Base-by-base conservation (phyloP, 225 moss, liverwort and hornwort genomes). In the Antitrichia curtipendula region DNA sequence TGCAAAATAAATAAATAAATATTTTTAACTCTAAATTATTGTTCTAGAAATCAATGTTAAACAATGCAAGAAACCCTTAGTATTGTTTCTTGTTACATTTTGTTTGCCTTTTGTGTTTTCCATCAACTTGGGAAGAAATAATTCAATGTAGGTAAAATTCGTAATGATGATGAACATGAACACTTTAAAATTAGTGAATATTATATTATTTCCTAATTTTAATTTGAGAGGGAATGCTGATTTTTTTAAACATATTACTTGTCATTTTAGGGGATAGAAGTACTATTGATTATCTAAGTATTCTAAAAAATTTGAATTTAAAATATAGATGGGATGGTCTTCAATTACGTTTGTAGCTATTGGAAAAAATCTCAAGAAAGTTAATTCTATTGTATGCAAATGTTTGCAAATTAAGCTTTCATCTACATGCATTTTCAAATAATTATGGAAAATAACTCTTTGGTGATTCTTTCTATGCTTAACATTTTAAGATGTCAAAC, bases 1-100 rank as follows among this genome's bases (percentile, higher is more conserved):
- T 8, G 3, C 3, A 21, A 34, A 20, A 21, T 20, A 6, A 25
- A 10, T 0, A 29, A 3, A 15, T 16, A 9, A 13, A 15, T 25
- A 1, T 10, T 0, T 71, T 9, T 1, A 28, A 9, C 13, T 23
- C 23, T 13, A 2, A 38, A 0, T 21, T 38, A 23, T 23, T 68
- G 13, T 1, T 24, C 13, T 40, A 68, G 8, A 40, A 22, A 4
- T 70, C 0, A 41, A 41, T 70, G 15, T 41, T 69, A 4, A 24
- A 40, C 40, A 40, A 69, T 13, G 14, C 40, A 69, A 23, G 40
- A 25, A 21, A 0, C 10, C 34, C 5, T 0, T 38, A 6, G 4
- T 22, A 38, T 13, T 41, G 12, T 15, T 70, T 69, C 24, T 69
- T 40, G 4, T 24, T 24, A 40, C 3, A 24, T 2, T 69, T 69